phyloP scores from a whole-genome alignment of 2,329 filamentous ascomycete species.

The Helicocarpus griseus region DNA sequence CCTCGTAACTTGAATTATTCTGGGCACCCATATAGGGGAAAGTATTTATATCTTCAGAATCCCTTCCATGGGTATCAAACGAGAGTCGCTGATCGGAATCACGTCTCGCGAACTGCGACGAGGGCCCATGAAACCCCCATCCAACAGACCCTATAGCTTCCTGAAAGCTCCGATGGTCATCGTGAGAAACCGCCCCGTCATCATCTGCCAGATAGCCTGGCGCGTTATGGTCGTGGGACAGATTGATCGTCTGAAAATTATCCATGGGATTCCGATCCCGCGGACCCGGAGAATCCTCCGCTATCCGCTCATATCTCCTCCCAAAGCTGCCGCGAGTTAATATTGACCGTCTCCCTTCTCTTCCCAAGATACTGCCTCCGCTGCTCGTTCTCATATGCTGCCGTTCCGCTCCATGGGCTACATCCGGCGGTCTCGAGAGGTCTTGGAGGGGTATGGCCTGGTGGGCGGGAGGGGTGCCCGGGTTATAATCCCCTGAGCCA shows the following conservation, averaged over 20 bases:
- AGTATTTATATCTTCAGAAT: conserved; percentile 6
- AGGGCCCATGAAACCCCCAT: conserved; percentile 28
- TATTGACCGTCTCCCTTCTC: conserved; percentile 34
- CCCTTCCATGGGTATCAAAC: not conserved
- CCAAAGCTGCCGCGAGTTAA: conserved; percentile 27
- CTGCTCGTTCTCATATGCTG: conserved; percentile 20
- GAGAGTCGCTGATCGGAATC: not conserved
- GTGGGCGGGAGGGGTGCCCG: conserved; percentile 18
- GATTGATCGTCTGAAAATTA: conserved; percentile 11
- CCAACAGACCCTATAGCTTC: conserved; percentile 34
- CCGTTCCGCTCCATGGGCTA: conserved; percentile 20
- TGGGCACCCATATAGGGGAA: conserved; percentile 8
- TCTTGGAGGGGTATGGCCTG: conserved; percentile 63
- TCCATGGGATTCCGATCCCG: conserved; percentile 16
- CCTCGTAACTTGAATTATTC: conserved; percentile 33
- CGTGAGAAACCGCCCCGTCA: conserved; percentile 5
- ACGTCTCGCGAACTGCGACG: conserved; percentile 9
- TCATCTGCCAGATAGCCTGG: not conserved
- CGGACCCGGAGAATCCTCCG: conserved; percentile 43
- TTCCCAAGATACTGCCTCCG: conserved; percentile 23
- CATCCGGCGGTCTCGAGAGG: conserved; percentile 37
- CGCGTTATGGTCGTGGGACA: conserved; percentile 18
- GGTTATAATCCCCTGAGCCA: conserved; percentile 15
- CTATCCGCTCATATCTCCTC: conserved; percentile 44
- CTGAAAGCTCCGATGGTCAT: conserved; percentile 31